phyloP scores from a whole-genome alignment of 2,329 filamentous ascomycete species.

The Cladorrhinum sp. region DNA sequence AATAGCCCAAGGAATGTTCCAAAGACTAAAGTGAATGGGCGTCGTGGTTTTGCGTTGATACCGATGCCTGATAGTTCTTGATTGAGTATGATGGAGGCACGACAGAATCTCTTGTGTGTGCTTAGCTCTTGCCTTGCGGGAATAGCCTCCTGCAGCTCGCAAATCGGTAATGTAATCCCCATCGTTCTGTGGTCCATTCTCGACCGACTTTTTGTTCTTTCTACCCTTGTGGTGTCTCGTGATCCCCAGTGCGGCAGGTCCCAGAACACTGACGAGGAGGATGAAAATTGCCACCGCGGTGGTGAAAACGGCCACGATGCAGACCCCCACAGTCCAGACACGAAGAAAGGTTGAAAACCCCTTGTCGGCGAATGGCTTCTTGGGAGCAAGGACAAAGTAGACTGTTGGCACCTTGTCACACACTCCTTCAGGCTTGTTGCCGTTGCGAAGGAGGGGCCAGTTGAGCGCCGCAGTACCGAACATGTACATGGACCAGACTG shows the following conservation, averaged over 20 bases:
- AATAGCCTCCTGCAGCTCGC: conserved; percentile 17
- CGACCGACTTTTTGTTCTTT: conserved; percentile 16
- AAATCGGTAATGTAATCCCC: conserved; percentile 11
- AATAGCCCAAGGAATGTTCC: conserved; percentile 26
- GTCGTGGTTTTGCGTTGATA: conserved; percentile 19
- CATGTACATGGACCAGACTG: conserved; percentile 28
- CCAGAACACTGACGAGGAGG: conserved; percentile 20
- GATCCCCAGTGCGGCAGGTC: conserved; percentile 18
- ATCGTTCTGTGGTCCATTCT: conserved; percentile 9
- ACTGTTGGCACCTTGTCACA: conserved; percentile 28
- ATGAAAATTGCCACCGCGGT: conserved; percentile 23
- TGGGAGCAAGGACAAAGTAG: conserved; percentile 27
- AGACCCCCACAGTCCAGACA: conserved; percentile 27
- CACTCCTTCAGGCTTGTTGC: conserved; percentile 21
- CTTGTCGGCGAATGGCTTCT: conserved; percentile 25
- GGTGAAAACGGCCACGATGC: conserved; percentile 26
- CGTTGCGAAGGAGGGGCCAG: conserved; percentile 26
- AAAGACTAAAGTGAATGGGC: conserved; percentile 23
- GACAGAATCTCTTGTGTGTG: conserved; percentile 27
- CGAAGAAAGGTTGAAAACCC: conserved; percentile 24
- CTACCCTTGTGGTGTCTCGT: not conserved
- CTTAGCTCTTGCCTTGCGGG: conserved; percentile 19
- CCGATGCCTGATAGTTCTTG: conserved; percentile 21
- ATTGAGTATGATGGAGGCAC: conserved; percentile 22
- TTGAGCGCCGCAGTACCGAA: conserved; percentile 27